phyloP scores from a whole-genome alignment of 2,329 filamentous ascomycete species.

The Beauveria sp. region DNA sequence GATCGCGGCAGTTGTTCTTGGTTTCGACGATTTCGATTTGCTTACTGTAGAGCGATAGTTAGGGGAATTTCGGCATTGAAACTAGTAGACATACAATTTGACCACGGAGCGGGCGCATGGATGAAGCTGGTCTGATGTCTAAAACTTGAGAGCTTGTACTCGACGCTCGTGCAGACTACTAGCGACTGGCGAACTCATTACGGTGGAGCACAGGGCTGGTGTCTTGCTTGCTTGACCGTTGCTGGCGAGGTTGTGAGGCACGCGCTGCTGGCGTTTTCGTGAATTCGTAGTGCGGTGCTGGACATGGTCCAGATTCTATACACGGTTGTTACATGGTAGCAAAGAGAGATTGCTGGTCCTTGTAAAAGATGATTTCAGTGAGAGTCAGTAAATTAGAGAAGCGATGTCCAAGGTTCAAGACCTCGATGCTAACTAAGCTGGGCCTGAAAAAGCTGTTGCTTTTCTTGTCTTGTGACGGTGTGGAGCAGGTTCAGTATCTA shows the following conservation, averaged over 20 bases:
- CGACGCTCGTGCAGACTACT: background rate
- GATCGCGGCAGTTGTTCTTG: background rate
- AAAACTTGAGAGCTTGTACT: background rate
- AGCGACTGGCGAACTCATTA: background rate
- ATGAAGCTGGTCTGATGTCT: background rate
- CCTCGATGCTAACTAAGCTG: too few relatives aligned
- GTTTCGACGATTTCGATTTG: background rate
- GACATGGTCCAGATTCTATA: too few relatives aligned
- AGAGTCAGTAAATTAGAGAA: too few relatives aligned
- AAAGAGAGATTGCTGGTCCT: background rate
- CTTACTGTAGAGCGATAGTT: too few relatives aligned
- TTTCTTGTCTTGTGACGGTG: too few relatives aligned
- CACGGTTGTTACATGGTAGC: background rate
- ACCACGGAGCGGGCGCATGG: background rate
- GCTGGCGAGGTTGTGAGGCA: background rate
- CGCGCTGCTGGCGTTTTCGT: background rate
- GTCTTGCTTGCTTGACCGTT: background rate
- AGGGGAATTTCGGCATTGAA: too few relatives aligned
- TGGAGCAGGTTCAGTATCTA: too few relatives aligned
- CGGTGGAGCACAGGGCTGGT: slow-evolving; percentile 2
- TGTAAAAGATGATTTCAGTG: background rate
- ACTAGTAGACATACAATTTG: too few relatives aligned
- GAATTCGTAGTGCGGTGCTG: background rate
- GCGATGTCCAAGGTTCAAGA: too few relatives aligned
- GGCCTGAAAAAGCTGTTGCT: too few relatives aligned